Conservation (phyloP, 495 filamentous ascomycete genomes). For the Penicillium dipodomyicola region DNA sequence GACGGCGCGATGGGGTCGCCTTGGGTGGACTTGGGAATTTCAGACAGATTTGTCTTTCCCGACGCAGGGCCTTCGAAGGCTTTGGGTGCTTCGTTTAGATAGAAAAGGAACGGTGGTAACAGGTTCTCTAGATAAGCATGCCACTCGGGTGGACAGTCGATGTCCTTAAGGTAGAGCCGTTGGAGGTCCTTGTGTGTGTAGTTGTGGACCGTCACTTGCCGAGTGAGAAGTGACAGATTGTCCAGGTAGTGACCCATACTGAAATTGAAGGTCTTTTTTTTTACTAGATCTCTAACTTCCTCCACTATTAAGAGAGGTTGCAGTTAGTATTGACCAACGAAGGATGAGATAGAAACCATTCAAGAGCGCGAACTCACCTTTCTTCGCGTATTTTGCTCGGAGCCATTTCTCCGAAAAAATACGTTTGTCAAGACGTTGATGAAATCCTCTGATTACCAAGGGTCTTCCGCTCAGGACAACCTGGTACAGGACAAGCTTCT, state of each 20-base stretch:
- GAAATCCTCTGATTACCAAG: slow-evolving; percentile 82
- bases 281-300: slow-evolving; percentile 70
- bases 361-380: slow-evolving; percentile 50
- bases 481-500: slow-evolving; percentile 72
- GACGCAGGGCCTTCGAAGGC: slow-evolving; percentile 44
- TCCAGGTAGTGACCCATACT: slow-evolving; percentile 85
- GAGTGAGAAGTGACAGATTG: slow-evolving; percentile 72
- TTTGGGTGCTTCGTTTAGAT: slow-evolving; percentile 75
- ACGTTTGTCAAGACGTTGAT: slow-evolving; percentile 60
- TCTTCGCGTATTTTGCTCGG: slow-evolving; percentile 64
- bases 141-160: slow-evolving; percentile 88
- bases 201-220: slow-evolving; percentile 65
- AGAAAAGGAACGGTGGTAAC: slow-evolving; percentile 77
- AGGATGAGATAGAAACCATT: not conserved
- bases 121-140: slow-evolving; percentile 69
- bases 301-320: slow-evolving; percentile 42
- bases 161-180: slow-evolving; percentile 90
- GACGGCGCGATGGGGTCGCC: slow-evolving; percentile 52
- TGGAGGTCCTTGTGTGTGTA: slow-evolving; percentile 71
- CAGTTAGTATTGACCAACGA: slow-evolving; percentile 13
- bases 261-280: slow-evolving; percentile 49
- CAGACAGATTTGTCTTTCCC: not conserved
- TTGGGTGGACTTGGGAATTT: slow-evolving; percentile 7
- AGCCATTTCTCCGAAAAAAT: slow-evolving; percentile 83
- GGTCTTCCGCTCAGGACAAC: slow-evolving; percentile 83